Evolutionary conservation across 2,329 filamentous ascomycete species (phyloP).

Genomic region (Aspergillus versicolor): DNA sequence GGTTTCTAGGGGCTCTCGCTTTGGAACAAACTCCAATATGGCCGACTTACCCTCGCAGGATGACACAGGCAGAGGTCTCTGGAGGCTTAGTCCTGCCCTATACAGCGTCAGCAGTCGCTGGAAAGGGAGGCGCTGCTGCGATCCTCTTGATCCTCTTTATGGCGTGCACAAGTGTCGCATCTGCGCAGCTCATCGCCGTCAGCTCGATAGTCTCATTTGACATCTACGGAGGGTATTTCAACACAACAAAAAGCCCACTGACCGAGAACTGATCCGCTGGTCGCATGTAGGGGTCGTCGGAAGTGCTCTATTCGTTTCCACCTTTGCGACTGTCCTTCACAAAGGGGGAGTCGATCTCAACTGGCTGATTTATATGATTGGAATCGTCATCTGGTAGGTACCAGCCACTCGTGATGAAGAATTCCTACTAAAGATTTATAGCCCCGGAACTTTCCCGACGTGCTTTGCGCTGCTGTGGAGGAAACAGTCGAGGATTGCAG

Average conservation of each 20-base stretch:
- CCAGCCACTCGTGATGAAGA: no score
- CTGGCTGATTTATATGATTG: slow-evolving; percentile 43
- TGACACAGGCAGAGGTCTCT: slow-evolving; percentile 28
- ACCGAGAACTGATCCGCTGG: slow-evolving; percentile 50
- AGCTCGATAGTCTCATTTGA: slow-evolving; percentile 55
- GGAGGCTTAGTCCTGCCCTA: slow-evolving; percentile 37
- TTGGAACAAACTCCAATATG: slow-evolving; percentile 48
- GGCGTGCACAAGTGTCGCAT: slow-evolving; percentile 47
- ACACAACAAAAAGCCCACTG: slow-evolving; percentile 45
- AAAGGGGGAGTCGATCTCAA: slow-evolving; percentile 33
- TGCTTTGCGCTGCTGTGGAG: not conserved
- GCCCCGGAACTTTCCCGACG: slow-evolving; percentile 36
- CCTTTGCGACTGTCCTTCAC: slow-evolving; percentile 35
- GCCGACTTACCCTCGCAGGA: slow-evolving; percentile 50
- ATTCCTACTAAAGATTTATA: slow-evolving; percentile 28
- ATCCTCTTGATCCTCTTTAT: slow-evolving; percentile 39
- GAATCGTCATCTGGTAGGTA: slow-evolving; percentile 19
- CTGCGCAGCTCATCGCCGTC: slow-evolving; percentile 53
- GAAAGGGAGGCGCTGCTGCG: slow-evolving; percentile 35
- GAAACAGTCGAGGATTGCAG: not conserved
- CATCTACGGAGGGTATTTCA: slow-evolving; percentile 52
- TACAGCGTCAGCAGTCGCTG: slow-evolving; percentile 36
- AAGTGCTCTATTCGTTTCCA: slow-evolving; percentile 35
- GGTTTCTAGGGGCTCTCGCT: slow-evolving; percentile 33
- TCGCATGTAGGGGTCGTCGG: slow-evolving; percentile 52